Base-by-base conservation (phyloP, 163 green algal genomes). In the Scenedesmus sp. region DNA sequence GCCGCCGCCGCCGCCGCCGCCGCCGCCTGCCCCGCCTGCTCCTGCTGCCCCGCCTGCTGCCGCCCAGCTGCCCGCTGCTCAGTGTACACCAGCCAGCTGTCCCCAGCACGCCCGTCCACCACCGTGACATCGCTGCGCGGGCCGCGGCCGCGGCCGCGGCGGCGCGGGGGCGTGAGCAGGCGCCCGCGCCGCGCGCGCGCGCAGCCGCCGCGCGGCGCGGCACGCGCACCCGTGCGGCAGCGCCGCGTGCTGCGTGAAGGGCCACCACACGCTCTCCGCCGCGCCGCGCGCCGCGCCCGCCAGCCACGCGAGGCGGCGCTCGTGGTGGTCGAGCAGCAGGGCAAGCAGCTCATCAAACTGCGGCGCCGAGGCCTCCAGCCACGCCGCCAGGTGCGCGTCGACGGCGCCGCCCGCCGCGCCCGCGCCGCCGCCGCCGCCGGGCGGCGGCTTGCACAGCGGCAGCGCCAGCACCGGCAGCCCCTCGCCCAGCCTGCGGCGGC, bases 221-320 rank as follows among this genome's bases (percentile, higher is more conserved):
- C 39, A 14, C 24, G n/a, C 9, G 44, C 44, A 26, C 6, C 64
- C 33, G n/a, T 81, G 33, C 15, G 60, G 42, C 63, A 91, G 69
- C 31, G 60, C 78, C 22, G 57, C 78, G 73, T 99, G 96, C 90
- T 99, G 96, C 9, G 94, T 98, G 88, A 99, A 99, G 9, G 96
- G 96, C 94, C 94, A 99, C 96, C 96, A 99, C 50, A 98, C 66
- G 31, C 42, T 42, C 3, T 56, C 54, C 24, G 51, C 58, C 4
- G 89, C 89, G 0, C 47, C 47, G 14, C 28, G 45, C 11, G 70
- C 56, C 10, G 83, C 64, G 0, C 48, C 63, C 17, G 58, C 5
- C 83, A 96, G 81, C 31, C 57, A 47, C 11, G 33, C 54, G 65
- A 89, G 50, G 22, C 87, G 81, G 31, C 26, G 28, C 42, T 28